Conservation (phyloP, 257 asterid species). For the Apocynum venetum region DNA sequence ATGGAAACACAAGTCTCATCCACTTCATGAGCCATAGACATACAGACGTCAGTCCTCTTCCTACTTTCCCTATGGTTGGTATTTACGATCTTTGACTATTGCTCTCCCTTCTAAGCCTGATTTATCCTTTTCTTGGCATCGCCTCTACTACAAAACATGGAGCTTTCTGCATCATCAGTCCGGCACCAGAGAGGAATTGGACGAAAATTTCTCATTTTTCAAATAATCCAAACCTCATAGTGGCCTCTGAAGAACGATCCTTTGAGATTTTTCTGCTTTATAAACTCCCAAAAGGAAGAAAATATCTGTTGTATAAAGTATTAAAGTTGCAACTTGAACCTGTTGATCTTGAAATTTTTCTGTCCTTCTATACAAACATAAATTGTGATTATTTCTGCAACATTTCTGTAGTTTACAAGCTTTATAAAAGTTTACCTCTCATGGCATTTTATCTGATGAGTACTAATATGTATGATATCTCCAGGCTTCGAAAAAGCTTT, state of each 20-base stretch:
- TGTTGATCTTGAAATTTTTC: background rate
- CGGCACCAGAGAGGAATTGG: background rate
- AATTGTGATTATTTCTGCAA: background rate
- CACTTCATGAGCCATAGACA: background rate
- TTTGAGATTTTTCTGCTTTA: background rate
- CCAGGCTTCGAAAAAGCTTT: conserved; percentile 61
- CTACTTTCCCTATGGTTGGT: background rate
- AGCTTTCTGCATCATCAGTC: background rate
- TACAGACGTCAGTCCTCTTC: background rate
- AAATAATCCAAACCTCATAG: background rate
- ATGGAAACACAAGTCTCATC: background rate
- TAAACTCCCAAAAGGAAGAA: background rate
- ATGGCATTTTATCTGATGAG: background rate
- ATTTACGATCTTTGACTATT: background rate
- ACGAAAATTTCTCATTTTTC: background rate
- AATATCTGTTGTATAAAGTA: background rate
- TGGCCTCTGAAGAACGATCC: background rate
- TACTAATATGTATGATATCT: conserved; percentile 8
- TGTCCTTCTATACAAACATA: background rate
- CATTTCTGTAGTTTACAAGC: background rate
- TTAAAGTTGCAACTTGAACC: background rate
- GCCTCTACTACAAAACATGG: background rate
- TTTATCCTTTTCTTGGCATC: background rate
- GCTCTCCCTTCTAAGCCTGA: background rate
- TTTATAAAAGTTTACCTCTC: background rate